A percentile compares a stretch with the other conserved stretches of the same genome.
Conservation (phyloP, 352 stramenopile species). For the Globisporangium parvum region DNA sequence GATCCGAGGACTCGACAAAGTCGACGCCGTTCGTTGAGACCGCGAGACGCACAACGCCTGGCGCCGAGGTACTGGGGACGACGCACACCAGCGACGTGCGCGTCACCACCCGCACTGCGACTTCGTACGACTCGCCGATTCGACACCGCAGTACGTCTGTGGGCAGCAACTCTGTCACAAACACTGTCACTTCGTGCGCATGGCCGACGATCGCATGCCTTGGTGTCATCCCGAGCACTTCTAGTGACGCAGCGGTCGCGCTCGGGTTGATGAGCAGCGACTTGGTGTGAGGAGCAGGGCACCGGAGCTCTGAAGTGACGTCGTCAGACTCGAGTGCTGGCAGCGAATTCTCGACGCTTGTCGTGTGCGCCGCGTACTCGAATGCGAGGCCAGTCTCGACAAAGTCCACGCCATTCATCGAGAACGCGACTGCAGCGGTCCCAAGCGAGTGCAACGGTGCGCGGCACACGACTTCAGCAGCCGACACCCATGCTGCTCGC, state of each 20-base stretch:
- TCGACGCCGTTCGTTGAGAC: constrained; percentile 39
- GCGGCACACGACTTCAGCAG: constrained; percentile 18
- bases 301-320: constrained; percentile 22
- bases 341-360: background rate
- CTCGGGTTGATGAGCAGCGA: constrained; percentile 19
- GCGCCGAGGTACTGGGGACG: constrained; percentile 14
- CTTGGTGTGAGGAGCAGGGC: constrained; percentile 15
- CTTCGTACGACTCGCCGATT: constrained; percentile 20
- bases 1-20: constrained; percentile 17
- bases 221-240: constrained; percentile 23
- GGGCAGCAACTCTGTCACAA: constrained; percentile 16
- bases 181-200: constrained; percentile 18
- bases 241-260: constrained; percentile 22
- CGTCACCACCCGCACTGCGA: constrained; percentile 17
- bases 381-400: constrained; percentile 24
- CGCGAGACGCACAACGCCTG: constrained; percentile 14
- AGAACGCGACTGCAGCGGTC: constrained; percentile 30
- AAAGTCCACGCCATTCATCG: constrained; percentile 49
- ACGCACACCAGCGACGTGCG: constrained; percentile 23
- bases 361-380: constrained; percentile 14
- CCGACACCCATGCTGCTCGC: constrained; percentile 23
- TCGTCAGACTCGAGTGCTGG: constrained; percentile 3
- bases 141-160: constrained; percentile 21
- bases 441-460: constrained; percentile 20
- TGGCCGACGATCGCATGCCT: constrained; percentile 21